Conservation (phyloP, 2,329 filamentous ascomycete species). For the Cercospora sp. region DNA sequence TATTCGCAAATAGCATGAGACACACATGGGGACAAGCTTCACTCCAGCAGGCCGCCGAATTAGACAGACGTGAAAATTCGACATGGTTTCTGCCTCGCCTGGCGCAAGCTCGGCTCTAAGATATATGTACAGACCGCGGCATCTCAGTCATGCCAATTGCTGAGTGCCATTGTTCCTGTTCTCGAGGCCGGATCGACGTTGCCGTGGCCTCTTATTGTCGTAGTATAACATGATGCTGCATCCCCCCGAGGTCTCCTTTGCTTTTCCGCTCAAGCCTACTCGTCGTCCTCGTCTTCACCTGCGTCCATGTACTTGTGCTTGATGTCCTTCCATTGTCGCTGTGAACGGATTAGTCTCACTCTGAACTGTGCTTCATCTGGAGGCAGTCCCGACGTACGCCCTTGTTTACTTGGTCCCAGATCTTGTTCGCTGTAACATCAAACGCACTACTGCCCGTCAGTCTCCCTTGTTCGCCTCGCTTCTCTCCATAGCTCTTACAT, state of each 20-base stretch:
- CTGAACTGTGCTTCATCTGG: not conserved
- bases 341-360: constrained; percentile 34
- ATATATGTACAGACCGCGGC: constrained; percentile 22
- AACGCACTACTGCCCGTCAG: constrained; percentile 63
- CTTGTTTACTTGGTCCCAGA: constrained; percentile 90
- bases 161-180: constrained; percentile 8
- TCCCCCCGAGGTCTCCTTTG: constrained; percentile 1
- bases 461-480: constrained; percentile 2
- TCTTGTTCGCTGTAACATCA: constrained; percentile 74
- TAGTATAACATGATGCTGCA: constrained; percentile 12
- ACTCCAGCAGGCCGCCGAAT: not conserved
- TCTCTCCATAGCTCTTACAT: constrained; percentile 60
- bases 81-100: constrained; percentile 12
- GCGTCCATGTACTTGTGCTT: constrained; percentile 74
- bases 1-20: not conserved
- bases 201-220: constrained; percentile 1
- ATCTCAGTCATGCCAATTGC: constrained; percentile 4
- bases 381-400: constrained; percentile 66
- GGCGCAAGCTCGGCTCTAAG: constrained; percentile 10
- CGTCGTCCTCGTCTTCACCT: constrained; percentile 51
- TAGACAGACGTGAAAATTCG: not conserved
- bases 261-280: constrained; percentile 47
- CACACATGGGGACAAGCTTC: not conserved
- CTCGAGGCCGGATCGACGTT: not conserved
- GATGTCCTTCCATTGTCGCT: constrained; percentile 99